Evolutionary conservation across 306 rosid species (phyloP), one percentile per base, ranked within the genome.

Genomic region (Adenanthera pavonina): DNA sequence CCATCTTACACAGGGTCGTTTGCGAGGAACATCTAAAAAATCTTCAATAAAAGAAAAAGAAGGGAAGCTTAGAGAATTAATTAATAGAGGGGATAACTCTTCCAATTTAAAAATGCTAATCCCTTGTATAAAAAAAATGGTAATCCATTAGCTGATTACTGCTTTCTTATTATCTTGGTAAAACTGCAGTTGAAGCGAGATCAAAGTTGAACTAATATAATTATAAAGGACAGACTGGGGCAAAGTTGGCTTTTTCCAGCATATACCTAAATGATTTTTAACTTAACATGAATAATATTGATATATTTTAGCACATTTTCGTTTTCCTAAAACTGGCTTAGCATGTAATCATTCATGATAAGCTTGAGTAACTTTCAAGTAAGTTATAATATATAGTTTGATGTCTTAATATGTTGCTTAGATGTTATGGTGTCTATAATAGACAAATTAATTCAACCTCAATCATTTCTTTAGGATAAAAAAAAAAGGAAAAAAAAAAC

Each of bases 201-300:
- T n/a, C 51, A 33, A 54, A 65, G 65, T 60, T 53, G 78, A 78
- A 80, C 69, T 34, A 65, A 67, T 56, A 81, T 54, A 54, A 56
- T 19, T 19, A 19, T 53, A 61, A 34, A 77, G 33, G 62, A 73
- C 11, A 51, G 76, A 74, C 72, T 35, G 66, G 7, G 78, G 33
- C 6, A 53, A 78, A 72, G 61, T 35, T 78, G 79, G 62, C 46
- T 11, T 68, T 47, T 57, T 76, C 70, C 72, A 17, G 35, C 49
- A 61, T 47, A 51, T 17, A 61, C 10, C 47, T 8, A 6, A 56
- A 82, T 70, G 2, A 40, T n/a, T 76, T 69, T 66, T 19, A 43
- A 68, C 17, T 77, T 38, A 2, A 60, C 25, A 77, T 25, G 19
- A 67, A 67, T 38, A 62, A n/a, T 82, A 36, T 59, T 11, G 36